phyloP scores from a whole-genome alignment of 257 asterid species.

The Anisodus tanguticus region DNA sequence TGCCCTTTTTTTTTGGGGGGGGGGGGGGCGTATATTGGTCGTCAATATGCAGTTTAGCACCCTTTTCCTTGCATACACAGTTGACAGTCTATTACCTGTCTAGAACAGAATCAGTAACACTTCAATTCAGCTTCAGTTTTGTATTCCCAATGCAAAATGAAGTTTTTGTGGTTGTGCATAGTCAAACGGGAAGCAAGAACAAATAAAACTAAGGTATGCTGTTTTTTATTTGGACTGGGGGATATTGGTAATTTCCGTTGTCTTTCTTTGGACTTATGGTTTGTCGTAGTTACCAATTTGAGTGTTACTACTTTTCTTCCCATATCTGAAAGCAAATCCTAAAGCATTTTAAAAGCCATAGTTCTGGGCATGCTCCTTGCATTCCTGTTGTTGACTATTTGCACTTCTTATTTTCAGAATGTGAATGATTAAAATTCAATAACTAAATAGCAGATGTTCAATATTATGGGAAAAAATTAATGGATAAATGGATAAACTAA shows the following conservation, averaged over 20 bases:
- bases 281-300: background rate
- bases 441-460: background rate
- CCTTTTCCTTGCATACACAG: background rate
- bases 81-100: background rate
- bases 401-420: background rate
- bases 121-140: background rate
- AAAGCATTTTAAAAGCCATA: background rate
- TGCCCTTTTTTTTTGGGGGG: background rate
- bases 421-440: background rate
- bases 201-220: background rate
- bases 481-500: background rate
- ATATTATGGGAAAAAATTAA: background rate
- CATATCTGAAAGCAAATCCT: background rate
- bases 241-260: background rate
- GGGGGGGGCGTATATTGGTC: background rate
- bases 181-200: no score
- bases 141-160: background rate
- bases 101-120: background rate
- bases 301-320: background rate
- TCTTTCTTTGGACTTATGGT: background rate
- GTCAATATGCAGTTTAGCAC: background rate
- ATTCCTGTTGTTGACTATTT: background rate
- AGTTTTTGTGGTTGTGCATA: background rate
- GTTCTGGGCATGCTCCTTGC: background rate
- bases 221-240: background rate